Base-by-base conservation (phyloP, 306 rosid species). In the Citrullus colocynthis region DNA sequence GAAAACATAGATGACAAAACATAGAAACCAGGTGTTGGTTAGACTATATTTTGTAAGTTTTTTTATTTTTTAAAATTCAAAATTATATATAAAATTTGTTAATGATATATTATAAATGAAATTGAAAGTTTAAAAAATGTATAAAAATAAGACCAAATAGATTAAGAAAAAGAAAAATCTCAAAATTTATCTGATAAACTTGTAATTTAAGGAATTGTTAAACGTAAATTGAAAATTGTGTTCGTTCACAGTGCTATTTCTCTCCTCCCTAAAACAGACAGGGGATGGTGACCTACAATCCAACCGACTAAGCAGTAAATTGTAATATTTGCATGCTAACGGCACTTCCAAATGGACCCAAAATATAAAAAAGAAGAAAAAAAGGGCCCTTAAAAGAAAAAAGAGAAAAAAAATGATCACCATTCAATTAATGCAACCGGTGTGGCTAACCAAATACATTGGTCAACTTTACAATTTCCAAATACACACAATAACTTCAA, bases 241-340 rank as follows among this genome's bases (percentile, higher is more conserved):
- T 28, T 59, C 0, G 28, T 24, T 24, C 28, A 24, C 28, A 24
- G 28, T 28, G 7, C 9, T 44, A 7, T 9, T 11, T 64, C 44
- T 64, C 36, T 65, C 6, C 1, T 37, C 44, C 6, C 11, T 1
- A 14, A 7, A 63, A 34, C 45, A 45, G 13, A 59, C 21, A 7
- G 41, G 69, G 54, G 83, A 52, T 75, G 91, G 85, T 91, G 88
- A 91, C 95, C 95, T 85, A 89, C 81, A 88, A 87, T 81, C 71
- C 84, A 78, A 89, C 94, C 88, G 82, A 85, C 85, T 85, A 7
- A 24, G 34, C 76, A 56, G 55, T 7, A 70, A 24, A 70, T 48
- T 21, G n/a, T 15, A 21, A 71, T 6, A 24, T 16, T 63, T 63
- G 32, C 75, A 69, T 69, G 34, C 34, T 7, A 42, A 69, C 17